These are phyloP conservation scores for Cyberlindnera euphorbiae DNA, from an alignment of 805 yeast genomes.

Conservation along the genomic window DNA sequence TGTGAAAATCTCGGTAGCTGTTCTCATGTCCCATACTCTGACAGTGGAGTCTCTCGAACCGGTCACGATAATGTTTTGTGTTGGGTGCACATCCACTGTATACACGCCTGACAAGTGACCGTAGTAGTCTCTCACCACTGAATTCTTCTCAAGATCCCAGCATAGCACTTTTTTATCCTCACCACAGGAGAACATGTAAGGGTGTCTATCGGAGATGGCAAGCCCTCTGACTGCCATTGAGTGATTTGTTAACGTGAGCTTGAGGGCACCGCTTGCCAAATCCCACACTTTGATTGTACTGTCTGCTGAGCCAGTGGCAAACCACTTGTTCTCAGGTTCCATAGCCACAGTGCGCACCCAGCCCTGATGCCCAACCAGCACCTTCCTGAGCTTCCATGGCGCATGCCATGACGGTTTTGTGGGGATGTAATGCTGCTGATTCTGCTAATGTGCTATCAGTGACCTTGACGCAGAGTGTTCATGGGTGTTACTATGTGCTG, in stretches of 20 bases:
- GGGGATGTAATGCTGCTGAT: constrained; percentile 16
- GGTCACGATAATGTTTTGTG: constrained; percentile 73
- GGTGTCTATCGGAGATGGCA: constrained; percentile 67
- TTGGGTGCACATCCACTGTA: constrained; percentile 81
- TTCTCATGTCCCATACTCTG: constrained; percentile 90
- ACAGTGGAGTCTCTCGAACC: constrained; percentile 88
- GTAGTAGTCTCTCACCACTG: constrained; percentile 79
- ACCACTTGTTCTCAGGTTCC: constrained; percentile 88
- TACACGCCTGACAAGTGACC: constrained; percentile 93
- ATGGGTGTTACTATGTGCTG: constrained; percentile 2
- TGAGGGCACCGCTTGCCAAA: constrained; percentile 61
- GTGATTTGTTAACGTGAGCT: constrained; percentile 83
- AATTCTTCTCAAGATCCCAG: constrained; percentile 92
- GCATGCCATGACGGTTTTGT: constrained; percentile 41
- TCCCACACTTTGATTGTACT: constrained; percentile 91
- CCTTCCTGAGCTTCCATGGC: constrained; percentile 68
- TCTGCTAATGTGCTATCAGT: constrained; percentile 14
- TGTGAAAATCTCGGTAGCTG: constrained; percentile 68
- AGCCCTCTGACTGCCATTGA: constrained; percentile 82
- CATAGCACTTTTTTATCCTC: constrained; percentile 92
- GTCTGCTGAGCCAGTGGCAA: constrained; percentile 88
- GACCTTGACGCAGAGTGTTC: constrained; percentile 13
- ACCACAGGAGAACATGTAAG: constrained; percentile 86
- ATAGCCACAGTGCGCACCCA: constrained; percentile 82
- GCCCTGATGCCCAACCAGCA: constrained; percentile 86